Conservation (phyloP, 371 early-diverging fungal species). For the Mortierella sp. region DNA sequence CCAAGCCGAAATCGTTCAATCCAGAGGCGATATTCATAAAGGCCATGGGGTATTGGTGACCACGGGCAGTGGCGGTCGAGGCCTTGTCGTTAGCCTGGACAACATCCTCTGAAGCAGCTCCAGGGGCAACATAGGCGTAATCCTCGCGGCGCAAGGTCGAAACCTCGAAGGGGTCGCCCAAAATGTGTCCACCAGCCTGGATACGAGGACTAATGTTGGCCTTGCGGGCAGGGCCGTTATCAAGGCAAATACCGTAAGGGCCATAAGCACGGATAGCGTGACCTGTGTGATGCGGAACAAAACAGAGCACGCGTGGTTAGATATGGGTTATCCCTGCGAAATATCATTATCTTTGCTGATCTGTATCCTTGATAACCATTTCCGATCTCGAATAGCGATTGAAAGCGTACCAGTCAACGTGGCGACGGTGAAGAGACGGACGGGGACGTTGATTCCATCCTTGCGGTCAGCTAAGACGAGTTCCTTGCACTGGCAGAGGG, state of each 20-base stretch:
- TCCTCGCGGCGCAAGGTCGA: conserved; percentile 91
- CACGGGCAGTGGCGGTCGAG: conserved; percentile 83
- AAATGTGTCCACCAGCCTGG: conserved; percentile 75
- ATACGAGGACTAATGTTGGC: conserved; percentile 74
- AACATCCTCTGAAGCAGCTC: conserved; percentile 79
- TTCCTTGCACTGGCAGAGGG: conserved; percentile 85
- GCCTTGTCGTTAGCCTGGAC: conserved; percentile 85
- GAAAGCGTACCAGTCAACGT: conserved; percentile 75
- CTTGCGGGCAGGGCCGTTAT: conserved; percentile 87
- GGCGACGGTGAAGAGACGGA: conserved; percentile 86
- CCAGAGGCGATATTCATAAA: conserved; percentile 89
- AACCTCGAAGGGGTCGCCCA: conserved; percentile 89
- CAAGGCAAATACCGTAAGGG: conserved; percentile 82
- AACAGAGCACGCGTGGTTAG: neutral
- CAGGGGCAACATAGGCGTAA: conserved; percentile 73
- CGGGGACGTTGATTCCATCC: conserved; percentile 62
- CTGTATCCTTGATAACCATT: neutral
- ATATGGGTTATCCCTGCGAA: neutral
- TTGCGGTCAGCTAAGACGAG: conserved; percentile 70
- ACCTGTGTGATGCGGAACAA: conserved; percentile 58
- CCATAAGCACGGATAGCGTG: conserved; percentile 88
- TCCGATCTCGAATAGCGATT: too few relatives aligned
- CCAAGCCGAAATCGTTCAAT: conserved; percentile 79
- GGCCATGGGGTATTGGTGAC: conserved; percentile 92
- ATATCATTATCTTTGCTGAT: neutral